Evolutionary conservation across 352 stramenopile genomes (phyloP).

Genomic region (Pythium oligandrum): DNA sequence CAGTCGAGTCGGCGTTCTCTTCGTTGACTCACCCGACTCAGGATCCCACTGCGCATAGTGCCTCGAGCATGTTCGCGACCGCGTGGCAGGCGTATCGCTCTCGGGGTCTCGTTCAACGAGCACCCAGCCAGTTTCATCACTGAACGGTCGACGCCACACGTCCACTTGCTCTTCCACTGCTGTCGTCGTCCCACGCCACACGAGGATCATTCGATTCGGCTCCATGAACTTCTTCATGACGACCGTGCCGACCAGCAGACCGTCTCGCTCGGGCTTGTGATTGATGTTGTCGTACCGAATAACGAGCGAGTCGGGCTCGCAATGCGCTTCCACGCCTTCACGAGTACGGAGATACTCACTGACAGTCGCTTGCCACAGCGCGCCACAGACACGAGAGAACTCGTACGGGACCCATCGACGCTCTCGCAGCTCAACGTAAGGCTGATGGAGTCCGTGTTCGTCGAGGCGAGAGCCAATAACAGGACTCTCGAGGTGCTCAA

Average conservation of each 20-base stretch:
- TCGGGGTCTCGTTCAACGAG: conserved; percentile 33
- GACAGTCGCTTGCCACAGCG: too few relatives aligned
- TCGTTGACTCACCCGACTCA: conserved; percentile 14
- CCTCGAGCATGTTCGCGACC: conserved; percentile 37
- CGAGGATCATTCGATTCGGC: conserved; percentile 32
- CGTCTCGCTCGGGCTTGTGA: not conserved
- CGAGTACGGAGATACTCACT: too few relatives aligned
- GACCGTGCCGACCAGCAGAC: conserved; percentile 29
- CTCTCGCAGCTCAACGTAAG: too few relatives aligned
- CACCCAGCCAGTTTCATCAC: conserved; percentile 60
- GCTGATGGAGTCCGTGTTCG: too few relatives aligned
- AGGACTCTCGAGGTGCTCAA: too few relatives aligned
- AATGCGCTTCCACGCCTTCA: conserved; percentile 2
- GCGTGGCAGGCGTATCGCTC: conserved; percentile 3
- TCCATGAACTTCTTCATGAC: conserved; percentile 42
- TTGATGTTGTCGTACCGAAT: conserved; percentile 6
- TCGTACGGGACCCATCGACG: too few relatives aligned
- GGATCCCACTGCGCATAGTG: conserved; percentile 22
- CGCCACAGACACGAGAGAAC: too few relatives aligned
- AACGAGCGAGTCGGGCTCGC: conserved; percentile 6
- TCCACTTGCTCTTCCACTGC: conserved; percentile 28
- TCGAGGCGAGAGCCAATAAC: too few relatives aligned
- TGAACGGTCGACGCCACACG: conserved; percentile 32
- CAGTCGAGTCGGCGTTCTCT: too few relatives aligned
- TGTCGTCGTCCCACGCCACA: conserved; percentile 31